Evolutionary conservation across 2,329 filamentous ascomycete genomes (phyloP).

Genomic region (Podosphaera aphanis): DNA sequence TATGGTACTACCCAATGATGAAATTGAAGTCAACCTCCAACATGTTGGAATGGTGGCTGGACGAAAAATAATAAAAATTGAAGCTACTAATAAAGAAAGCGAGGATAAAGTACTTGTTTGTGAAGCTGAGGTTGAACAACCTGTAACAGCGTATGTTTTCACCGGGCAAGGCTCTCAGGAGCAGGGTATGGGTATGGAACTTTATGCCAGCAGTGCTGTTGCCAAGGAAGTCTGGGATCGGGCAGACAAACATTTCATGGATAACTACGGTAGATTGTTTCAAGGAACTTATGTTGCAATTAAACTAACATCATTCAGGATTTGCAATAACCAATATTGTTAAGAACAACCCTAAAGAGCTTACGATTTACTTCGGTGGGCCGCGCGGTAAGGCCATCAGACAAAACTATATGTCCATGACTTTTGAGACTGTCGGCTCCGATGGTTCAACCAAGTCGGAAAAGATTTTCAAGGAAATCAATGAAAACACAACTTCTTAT

Average conservation of each 20-base stretch:
- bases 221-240: conserved; percentile 96
- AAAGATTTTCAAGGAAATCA: conserved; percentile 97
- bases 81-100: conserved; percentile 82
- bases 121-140: conserved; percentile 94
- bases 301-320: conserved; percentile 24
- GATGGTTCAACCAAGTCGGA: conserved; percentile 92
- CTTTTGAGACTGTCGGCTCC: conserved; percentile 85
- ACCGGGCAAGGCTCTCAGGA: conserved; percentile 97
- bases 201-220: conserved; percentile 80
- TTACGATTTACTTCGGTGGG: conserved; percentile 94
- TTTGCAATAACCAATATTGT: conserved; percentile 98
- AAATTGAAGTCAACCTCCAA: conserved; percentile 82
- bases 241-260: conserved; percentile 91
- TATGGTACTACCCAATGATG: conserved; percentile 94
- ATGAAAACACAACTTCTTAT: conserved; percentile 80
- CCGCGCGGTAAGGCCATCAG: conserved; percentile 91
- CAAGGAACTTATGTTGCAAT: conserved; percentile 4
- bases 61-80: conserved; percentile 98
- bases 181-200: conserved; percentile 98
- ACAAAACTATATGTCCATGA: conserved; percentile 99
- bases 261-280: conserved; percentile 93
- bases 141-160: conserved; percentile 89
- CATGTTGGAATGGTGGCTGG: conserved; percentile 95
- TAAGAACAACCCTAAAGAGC: conserved; percentile 97
- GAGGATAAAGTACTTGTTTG: conserved; percentile 90